Percentiles rank a stretch among this genome's conserved stretches.
These are phyloP conservation scores for Penicillium dipodomyicola DNA, from an alignment of 495 filamentous ascomycete genomes.

Conservation along the genomic window DNA sequence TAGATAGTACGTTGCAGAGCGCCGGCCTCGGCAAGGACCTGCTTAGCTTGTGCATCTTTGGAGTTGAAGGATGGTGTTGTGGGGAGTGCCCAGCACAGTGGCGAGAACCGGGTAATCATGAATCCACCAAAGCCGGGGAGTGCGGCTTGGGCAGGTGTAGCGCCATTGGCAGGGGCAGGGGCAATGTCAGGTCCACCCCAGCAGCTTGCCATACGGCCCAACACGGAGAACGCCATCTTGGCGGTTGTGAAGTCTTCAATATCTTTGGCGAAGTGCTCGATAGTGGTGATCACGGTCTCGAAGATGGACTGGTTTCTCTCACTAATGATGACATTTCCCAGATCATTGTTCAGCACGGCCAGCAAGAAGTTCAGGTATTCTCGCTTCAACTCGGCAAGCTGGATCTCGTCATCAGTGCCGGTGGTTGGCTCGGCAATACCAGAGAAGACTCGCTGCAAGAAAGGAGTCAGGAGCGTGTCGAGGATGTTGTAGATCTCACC, in stretches of 20 bases:
- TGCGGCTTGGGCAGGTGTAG: conserved; percentile 41
- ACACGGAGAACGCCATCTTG: conserved; percentile 78
- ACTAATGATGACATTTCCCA: conserved; percentile 83
- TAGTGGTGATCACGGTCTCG: conserved; percentile 75
- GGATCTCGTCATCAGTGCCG: conserved; percentile 94
- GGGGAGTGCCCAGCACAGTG: conserved; percentile 82
- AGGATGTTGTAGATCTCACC: conserved; percentile 83
- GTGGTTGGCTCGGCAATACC: conserved; percentile 78
- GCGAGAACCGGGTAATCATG: conserved; percentile 83
- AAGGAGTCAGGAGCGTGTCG: conserved; percentile 81
- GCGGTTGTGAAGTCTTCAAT: conserved; percentile 72
- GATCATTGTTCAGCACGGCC: conserved; percentile 82
- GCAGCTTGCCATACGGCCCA: conserved; percentile 70
- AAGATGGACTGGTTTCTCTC: conserved; percentile 84
- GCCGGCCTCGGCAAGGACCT: conserved; percentile 81
- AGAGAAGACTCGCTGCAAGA: conserved; percentile 83
- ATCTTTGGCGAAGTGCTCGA: conserved; percentile 79
- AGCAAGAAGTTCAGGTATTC: conserved; percentile 90
- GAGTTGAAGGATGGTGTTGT: conserved; percentile 72
- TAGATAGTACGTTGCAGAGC: conserved; percentile 83
- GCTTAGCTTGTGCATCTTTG: conserved; percentile 78
- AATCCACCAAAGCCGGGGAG: conserved; percentile 92
- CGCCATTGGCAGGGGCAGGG: conserved; percentile 48
- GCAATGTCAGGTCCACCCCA: conserved; percentile 84
- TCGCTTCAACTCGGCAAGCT: conserved; percentile 83